A percentile compares a stretch with the other conserved stretches of the same genome.
Evolutionary conservation across 2,329 filamentous ascomycete genomes (phyloP).

Genomic region (Colletotrichum sp.): DNA sequence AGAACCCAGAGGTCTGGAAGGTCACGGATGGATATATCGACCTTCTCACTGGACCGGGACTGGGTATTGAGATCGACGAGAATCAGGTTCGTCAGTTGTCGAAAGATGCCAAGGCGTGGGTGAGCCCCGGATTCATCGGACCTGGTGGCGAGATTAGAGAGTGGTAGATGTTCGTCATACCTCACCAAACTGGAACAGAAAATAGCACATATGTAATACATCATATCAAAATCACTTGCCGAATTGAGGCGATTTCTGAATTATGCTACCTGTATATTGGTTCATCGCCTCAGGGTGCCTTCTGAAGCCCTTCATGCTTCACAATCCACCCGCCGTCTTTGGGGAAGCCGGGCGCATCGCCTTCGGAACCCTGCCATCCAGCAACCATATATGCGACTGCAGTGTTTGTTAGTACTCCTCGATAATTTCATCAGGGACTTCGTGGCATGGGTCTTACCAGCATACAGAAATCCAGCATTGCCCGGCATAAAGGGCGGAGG

Average conservation of each 20-base stretch:
- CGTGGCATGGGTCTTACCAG: constrained; percentile 22
- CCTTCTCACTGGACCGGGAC: constrained; percentile 61
- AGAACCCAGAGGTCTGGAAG: constrained; percentile 68
- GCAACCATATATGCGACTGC: constrained; percentile 40
- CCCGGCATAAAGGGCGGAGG: constrained; percentile 41
- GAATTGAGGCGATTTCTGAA: rapidly evolving
- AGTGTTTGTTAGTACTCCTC: rapidly evolving
- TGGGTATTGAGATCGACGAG: constrained; percentile 77
- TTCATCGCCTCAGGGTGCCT: constrained; percentile 21
- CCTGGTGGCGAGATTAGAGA: constrained; percentile 71
- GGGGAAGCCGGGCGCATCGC: constrained; percentile 39
- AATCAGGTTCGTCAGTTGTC: constrained; percentile 66
- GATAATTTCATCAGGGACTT: rapidly evolving
- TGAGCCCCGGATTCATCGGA: constrained; percentile 69
- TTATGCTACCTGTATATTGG: rapidly evolving
- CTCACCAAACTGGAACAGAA: neutral
- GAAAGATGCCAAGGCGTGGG: constrained; percentile 66
- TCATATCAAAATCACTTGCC: rapidly evolving
- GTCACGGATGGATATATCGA: constrained; percentile 71
- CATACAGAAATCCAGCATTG: constrained; percentile 40
- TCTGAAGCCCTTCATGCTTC: constrained; percentile 36
- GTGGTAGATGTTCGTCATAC: constrained; percentile 53
- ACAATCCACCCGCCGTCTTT: constrained; percentile 37
- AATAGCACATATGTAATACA: no score
- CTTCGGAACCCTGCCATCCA: constrained; percentile 20